Conservation (phyloP, 2,329 filamentous ascomycete genomes). For the Aspergillus felis region DNA sequence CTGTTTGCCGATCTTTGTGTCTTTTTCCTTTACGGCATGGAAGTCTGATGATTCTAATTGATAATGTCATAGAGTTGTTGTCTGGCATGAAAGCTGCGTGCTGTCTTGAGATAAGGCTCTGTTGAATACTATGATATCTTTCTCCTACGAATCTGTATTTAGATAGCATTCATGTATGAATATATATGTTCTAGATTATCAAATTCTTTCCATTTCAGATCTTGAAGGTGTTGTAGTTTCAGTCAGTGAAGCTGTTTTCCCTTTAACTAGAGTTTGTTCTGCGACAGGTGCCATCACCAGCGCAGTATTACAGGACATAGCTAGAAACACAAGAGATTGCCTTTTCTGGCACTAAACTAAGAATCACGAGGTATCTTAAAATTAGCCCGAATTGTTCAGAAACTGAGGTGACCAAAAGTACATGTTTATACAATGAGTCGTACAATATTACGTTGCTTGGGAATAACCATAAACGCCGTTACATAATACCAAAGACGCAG, state of each 20-base stretch:
- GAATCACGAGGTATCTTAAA: background rate
- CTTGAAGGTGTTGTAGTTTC: background rate
- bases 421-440: background rate
- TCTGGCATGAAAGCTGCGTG: background rate
- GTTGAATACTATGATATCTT: background rate
- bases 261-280: background rate
- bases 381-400: background rate
- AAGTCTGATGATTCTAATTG: constrained; percentile 10
- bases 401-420: background rate
- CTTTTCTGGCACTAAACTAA: background rate
- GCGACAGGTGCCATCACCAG: background rate
- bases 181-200: constrained; percentile 1
- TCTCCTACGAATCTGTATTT: background rate
- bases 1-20: constrained; percentile 7
- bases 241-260: background rate
- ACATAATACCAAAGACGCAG: background rate
- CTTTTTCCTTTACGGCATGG: background rate
- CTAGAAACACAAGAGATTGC: background rate
- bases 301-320: background rate
- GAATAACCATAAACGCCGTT: background rate
- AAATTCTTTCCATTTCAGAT: background rate
- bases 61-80: constrained; percentile 19
- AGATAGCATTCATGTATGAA: background rate
- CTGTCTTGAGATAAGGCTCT: background rate
- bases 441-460: background rate